Evolutionary conservation across 2,329 filamentous ascomycete species (phyloP), one percentile per base, ranked within the genome.

Genomic region (Xylaria sp.): DNA sequence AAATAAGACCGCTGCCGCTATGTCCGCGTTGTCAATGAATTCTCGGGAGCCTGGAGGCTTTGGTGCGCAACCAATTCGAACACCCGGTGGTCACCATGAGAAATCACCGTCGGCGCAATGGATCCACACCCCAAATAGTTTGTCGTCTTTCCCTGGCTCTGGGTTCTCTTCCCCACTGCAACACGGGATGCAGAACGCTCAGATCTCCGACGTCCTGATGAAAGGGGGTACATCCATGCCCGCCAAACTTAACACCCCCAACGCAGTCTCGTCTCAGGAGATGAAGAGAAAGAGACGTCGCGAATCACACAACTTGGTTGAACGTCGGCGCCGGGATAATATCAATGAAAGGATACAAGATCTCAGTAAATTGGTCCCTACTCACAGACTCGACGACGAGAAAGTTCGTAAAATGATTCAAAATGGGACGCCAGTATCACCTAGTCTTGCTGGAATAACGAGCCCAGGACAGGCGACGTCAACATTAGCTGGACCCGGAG

Each of bases 311-410:
- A 98, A 99, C 79, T 86, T 97, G 48, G 96, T 99, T 12, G 96
- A 99, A 83, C 93, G 96, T 66, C 91, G 96, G 61, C 91, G 96
- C 70, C 90, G 96, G 71, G 96, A 98, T 83, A 98, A 98, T 79
- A 99, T 99, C 85, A 99, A 99, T 75, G 96, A 99, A 82, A 90
- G 96, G 52, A 99, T 99, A 72, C 95, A 98, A 78, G 96, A 99
- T 78, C 87, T 99, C 8, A 97, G 95, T 77, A 93, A 94, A 76
- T 88, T 99, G 20, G 95, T 99, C 1, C 96, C 96, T 28, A 87
- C 91, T 69, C 96, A 99, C 81, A 91, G 96, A 69, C 86, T 99
- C 2, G 96, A 99, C 77, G 96, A 98, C 78, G 96, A 99, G 82
- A 98, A 97, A 83, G 92, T 98, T 57, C 91, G 94, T 74, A 98